Evolutionary conservation across 768 basidiomycete species (phyloP).

Genomic region (Ramaria sp.): DNA sequence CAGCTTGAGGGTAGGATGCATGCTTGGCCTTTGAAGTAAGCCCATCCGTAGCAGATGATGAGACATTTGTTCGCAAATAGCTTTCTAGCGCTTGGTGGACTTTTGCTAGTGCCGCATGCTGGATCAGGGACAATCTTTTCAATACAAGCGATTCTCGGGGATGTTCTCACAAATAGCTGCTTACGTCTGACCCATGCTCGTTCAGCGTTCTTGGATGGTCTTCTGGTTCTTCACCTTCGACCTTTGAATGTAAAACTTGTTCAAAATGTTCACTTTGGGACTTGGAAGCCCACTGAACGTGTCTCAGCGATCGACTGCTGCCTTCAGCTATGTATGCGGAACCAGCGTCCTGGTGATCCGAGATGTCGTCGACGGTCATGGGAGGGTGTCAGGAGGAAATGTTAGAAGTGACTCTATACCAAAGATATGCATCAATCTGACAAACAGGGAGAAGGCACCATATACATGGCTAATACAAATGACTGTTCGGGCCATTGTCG

Average conservation of each 20-base stretch:
- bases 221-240: background rate
- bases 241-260: background rate
- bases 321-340: too few relatives aligned
- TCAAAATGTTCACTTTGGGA: slow-evolving; percentile 1
- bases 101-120: background rate
- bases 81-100: background rate
- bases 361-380: too few relatives aligned
- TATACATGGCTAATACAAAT: too few relatives aligned
- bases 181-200: background rate
- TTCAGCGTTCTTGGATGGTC: background rate
- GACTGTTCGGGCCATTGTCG: too few relatives aligned
- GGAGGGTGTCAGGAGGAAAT: too few relatives aligned
- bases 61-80: background rate
- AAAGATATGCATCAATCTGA: too few relatives aligned
- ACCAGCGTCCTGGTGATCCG: too few relatives aligned
- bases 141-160: background rate
- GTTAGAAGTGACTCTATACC: too few relatives aligned
- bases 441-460: too few relatives aligned
- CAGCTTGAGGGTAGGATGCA: background rate
- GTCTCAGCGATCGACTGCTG: background rate
- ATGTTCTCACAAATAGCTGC: background rate
- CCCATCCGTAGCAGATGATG: background rate
- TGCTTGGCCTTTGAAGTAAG: background rate
- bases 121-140: background rate
- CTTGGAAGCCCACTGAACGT: slow-evolving; percentile 4